A percentile compares a stretch with the other conserved stretches of the same genome.
phyloP scores from a whole-genome alignment of 768 basidiomycete genomes.

The Mrakia hoshinonis region DNA sequence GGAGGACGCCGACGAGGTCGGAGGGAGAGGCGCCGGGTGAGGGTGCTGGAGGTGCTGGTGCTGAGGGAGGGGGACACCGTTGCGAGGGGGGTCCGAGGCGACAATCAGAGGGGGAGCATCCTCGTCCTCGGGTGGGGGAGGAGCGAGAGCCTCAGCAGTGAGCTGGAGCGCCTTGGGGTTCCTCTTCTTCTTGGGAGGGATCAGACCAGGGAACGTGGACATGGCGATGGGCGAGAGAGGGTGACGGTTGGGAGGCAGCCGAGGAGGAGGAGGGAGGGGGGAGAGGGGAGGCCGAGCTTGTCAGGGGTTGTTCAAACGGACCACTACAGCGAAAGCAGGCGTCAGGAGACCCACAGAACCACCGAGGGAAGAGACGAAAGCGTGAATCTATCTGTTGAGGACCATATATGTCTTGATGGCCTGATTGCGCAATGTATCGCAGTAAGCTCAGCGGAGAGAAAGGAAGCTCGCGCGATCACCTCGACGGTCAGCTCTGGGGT shows the following conservation, averaged over 20 bases:
- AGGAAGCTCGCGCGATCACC: no score
- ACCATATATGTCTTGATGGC: no score
- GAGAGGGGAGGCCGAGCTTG: not conserved
- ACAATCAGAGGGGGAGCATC: conserved; percentile 7
- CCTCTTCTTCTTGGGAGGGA: conserved; percentile 55
- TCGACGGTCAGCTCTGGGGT: no score
- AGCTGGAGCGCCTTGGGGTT: conserved; percentile 83
- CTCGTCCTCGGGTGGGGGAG: conserved; percentile 27
- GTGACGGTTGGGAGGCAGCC: conserved; percentile 1
- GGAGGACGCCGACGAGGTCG: not conserved
- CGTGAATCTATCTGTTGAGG: no score
- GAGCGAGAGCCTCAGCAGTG: conserved; percentile 43
- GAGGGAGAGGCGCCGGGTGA: not conserved
- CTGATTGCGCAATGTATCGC: no score
- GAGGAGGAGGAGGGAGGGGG: not conserved
- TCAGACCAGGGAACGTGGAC: conserved; percentile 27
- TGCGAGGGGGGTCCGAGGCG: not conserved
- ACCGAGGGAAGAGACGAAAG: no score
- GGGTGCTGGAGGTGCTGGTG: conserved; percentile 6
- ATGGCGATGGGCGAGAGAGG: not conserved
- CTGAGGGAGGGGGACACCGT: conserved; percentile 3
- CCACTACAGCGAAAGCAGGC: no score
- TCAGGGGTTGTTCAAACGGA: no score
- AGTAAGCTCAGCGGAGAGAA: no score
- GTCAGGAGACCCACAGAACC: no score